Percentiles rank a stretch among this genome's conserved stretches.
These are phyloP conservation scores for Pseudonitzschia pungens DNA, from an alignment of 108 stramenopile species.

Conservation along the genomic window DNA sequence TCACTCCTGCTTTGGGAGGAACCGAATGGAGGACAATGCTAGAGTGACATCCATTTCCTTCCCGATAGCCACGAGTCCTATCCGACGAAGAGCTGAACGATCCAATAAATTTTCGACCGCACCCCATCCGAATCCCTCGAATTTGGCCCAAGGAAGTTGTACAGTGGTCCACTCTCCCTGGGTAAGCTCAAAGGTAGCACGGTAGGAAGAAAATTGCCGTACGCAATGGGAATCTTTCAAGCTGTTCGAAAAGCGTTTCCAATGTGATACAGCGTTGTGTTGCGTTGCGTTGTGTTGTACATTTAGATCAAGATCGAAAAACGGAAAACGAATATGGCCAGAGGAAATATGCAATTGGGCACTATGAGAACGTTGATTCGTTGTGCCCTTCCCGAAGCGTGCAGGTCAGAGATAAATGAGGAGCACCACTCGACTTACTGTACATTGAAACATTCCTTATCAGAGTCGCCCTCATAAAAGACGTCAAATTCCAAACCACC, in stretches of 20 bases:
- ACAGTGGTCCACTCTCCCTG: constrained; percentile 56
- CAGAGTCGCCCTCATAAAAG: constrained; percentile 40
- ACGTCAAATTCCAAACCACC: constrained; percentile 79
- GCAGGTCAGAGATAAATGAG: neutral
- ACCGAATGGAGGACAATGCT: constrained; percentile 53
- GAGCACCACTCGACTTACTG: constrained; percentile 47
- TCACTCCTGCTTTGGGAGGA: constrained; percentile 35
- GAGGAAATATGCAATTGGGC: neutral
- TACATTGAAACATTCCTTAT: constrained; percentile 62
- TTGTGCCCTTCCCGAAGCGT: neutral
- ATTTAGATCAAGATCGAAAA: no score
- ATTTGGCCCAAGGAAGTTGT: constrained; percentile 57
- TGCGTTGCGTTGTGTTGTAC: no score
- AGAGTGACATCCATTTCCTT: constrained; percentile 56
- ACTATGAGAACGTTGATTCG: neutral
- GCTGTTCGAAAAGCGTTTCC: constrained; percentile 18
- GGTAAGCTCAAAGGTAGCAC: constrained; percentile 45
- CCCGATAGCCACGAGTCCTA: constrained; percentile 74
- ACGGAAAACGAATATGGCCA: no score
- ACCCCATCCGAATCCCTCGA: constrained; percentile 62
- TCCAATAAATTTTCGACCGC: constrained; percentile 50
- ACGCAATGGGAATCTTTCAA: constrained; percentile 58
- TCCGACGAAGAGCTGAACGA: constrained; percentile 36
- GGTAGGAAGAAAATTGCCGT: constrained; percentile 59
- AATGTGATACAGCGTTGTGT: neutral